Evolutionary conservation across 139 green algal species (phyloP).

Genomic region (Micractinium sp.): DNA sequence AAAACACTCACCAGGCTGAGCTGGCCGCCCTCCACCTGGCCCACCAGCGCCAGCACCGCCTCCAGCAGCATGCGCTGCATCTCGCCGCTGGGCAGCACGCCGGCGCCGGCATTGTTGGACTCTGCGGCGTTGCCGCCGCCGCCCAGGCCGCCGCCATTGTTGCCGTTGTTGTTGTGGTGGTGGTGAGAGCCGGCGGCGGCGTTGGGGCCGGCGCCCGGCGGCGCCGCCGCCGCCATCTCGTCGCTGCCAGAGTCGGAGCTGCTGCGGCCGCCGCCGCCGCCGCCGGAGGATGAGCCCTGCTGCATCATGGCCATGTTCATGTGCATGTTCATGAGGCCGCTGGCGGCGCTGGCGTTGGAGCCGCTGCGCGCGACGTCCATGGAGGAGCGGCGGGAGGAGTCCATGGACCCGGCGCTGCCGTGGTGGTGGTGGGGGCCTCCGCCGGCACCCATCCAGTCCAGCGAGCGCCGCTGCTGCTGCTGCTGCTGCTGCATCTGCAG

Average conservation of each 20-base stretch:
- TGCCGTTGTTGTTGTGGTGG: background rate
- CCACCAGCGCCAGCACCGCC: conserved; percentile 25
- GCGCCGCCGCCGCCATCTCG: background rate
- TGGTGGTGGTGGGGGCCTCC: background rate
- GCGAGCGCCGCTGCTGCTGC: background rate
- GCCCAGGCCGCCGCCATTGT: background rate
- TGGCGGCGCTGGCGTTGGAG: background rate
- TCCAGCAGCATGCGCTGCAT: conserved; percentile 30
- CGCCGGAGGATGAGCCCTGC: too few relatives aligned
- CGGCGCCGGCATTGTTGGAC: background rate
- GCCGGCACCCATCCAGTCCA: conserved; percentile 12
- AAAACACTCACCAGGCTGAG: conserved; percentile 17
- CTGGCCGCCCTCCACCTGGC: conserved; percentile 21
- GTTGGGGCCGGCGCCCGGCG: background rate
- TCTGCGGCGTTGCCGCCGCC: background rate
- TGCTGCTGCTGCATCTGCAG: background rate
- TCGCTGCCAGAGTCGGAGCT: conserved; percentile 12
- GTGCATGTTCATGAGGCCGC: background rate
- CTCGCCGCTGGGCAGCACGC: background rate
- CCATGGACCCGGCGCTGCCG: background rate
- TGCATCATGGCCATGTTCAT: too few relatives aligned
- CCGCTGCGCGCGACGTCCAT: background rate
- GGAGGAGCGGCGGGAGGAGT: conserved; percentile 9
- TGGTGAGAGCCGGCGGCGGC: background rate
- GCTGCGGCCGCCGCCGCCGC: background rate